Conservation (phyloP, 2,329 filamentous ascomycete genomes). For the Fusarium sp. region DNA sequence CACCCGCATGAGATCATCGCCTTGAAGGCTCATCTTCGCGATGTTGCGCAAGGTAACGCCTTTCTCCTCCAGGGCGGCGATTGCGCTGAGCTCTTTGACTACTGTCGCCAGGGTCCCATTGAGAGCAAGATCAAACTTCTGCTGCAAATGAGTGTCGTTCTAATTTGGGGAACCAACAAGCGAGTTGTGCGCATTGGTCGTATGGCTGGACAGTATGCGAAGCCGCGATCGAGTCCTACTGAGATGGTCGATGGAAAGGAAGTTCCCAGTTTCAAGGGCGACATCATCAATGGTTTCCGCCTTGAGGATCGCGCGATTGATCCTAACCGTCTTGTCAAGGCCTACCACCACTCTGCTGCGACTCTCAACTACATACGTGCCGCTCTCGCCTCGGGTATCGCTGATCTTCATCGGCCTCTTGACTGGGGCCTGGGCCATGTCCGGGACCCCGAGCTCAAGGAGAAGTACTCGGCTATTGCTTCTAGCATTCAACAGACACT, state of each 20-base stretch:
- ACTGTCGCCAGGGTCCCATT: constrained; percentile 89
- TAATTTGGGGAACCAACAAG: constrained; percentile 86
- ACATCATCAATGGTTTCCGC: constrained; percentile 92
- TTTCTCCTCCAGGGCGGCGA: constrained; percentile 97
- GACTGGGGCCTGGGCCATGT: constrained; percentile 97
- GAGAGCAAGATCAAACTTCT: constrained; percentile 97
- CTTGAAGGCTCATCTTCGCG: constrained; percentile 80
- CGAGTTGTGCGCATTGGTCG: constrained; percentile 93
- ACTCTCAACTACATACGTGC: constrained; percentile 94
- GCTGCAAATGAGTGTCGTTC: constrained; percentile 94
- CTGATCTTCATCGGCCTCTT: constrained; percentile 90
- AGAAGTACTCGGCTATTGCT: constrained; percentile 88
- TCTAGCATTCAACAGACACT: constrained; percentile 88
- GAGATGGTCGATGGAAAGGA: constrained; percentile 83
- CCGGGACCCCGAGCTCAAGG: constrained; percentile 81
- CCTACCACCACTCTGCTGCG: constrained; percentile 95
- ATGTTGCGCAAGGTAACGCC: constrained; percentile 89
- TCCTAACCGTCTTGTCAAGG: constrained; percentile 83
- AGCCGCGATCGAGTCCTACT: constrained; percentile 88
- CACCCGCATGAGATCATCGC: constrained; percentile 83
- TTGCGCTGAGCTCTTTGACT: constrained; percentile 97
- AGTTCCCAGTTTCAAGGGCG: constrained; percentile 91
- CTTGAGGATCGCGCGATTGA: constrained; percentile 82
- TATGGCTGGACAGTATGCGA: constrained; percentile 98
- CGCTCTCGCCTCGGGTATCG: constrained; percentile 86